phyloP scores from a whole-genome alignment of 2,329 filamentous ascomycete genomes.

The Bipolaris gigantea region DNA sequence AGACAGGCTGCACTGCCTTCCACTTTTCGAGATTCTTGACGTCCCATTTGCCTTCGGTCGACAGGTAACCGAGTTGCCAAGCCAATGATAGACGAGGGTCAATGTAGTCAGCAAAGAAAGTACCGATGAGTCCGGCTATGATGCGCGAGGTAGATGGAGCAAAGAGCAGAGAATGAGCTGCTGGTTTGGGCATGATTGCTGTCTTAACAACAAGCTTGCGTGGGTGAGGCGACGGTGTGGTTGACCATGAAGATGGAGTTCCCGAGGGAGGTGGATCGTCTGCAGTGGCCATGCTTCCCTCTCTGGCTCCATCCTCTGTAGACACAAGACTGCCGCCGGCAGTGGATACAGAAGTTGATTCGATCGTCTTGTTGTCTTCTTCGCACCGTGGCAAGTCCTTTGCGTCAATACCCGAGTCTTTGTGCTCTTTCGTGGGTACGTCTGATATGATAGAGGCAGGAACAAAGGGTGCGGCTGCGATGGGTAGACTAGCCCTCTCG shows the following conservation, averaged over 20 bases:
- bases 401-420: conserved; percentile 40
- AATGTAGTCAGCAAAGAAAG: conserved; percentile 75
- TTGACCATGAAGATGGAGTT: conserved; percentile 3
- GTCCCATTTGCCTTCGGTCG: conserved; percentile 93
- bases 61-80: conserved; percentile 90
- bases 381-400: conserved; percentile 29
- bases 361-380: conserved; percentile 18
- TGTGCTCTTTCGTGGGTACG: conserved; percentile 33
- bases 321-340: conserved; percentile 19
- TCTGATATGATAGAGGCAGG: conserved; percentile 27
- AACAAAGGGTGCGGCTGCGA: conserved; percentile 55
- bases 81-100: conserved; percentile 77
- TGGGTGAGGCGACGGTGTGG: conserved; percentile 26
- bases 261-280: conserved; percentile 14
- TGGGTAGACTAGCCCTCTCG: conserved; percentile 48
- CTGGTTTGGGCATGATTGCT: conserved; percentile 72
- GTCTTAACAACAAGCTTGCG: conserved; percentile 61
- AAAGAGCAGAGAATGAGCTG: conserved; percentile 83
- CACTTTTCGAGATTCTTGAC: conserved; percentile 95
- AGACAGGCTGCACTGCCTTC: conserved; percentile 78
- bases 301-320: conserved; percentile 40
- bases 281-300: conserved; percentile 22
- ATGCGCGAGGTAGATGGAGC: conserved; percentile 73
- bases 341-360: conserved; percentile 23
- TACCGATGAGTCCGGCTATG: conserved; percentile 77